Conservation (phyloP, 305 asterid genomes). For the Solanum hybrid region DNA sequence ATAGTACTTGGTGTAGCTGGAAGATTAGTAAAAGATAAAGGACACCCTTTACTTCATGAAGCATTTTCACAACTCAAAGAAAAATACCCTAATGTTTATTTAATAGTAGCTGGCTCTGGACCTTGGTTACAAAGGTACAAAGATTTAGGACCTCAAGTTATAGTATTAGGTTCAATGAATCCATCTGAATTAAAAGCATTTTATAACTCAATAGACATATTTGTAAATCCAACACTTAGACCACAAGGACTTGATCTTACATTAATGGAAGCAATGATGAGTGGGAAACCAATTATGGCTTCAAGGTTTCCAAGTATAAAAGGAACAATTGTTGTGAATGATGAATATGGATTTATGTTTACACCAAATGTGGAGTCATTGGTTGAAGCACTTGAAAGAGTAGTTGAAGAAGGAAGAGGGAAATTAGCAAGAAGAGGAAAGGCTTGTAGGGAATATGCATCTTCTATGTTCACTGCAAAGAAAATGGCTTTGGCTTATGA, state of each 20-base stretch:
- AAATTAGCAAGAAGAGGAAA: slow-evolving; percentile 60
- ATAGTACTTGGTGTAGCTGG: slow-evolving; percentile 84
- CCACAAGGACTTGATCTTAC: slow-evolving; percentile 97
- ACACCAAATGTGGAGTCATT: slow-evolving; percentile 66
- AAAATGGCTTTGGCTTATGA: slow-evolving; percentile 94
- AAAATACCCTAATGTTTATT: slow-evolving; percentile 37
- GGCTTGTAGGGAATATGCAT: slow-evolving; percentile 65
- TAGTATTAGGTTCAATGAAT: slow-evolving; percentile 62
- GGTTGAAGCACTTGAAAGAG: slow-evolving; percentile 54
- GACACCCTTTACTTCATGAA: slow-evolving; percentile 66
- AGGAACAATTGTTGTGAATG: slow-evolving; percentile 68
- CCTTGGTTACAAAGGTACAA: slow-evolving; percentile 71
- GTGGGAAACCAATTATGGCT: slow-evolving; percentile 89
- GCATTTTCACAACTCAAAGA: slow-evolving; percentile 53
- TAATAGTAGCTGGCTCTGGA: slow-evolving; percentile 82
- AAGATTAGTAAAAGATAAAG: slow-evolving; percentile 77
- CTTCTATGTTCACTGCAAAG: slow-evolving; percentile 69
- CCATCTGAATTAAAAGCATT: slow-evolving; percentile 46
- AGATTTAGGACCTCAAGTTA: slow-evolving; percentile 58
- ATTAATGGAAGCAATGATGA: slow-evolving; percentile 89
- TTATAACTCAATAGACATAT: slow-evolving; percentile 71
- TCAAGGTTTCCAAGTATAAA: slow-evolving; percentile 82
- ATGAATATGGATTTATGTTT: slow-evolving; percentile 74
- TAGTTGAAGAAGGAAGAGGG: slow-evolving; percentile 48
- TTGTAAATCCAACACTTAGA: slow-evolving; percentile 78